Evolutionary conservation across 352 stramenopile genomes (phyloP), one percentile per base, ranked within the genome.

Genomic region (Pythium brachiatum): DNA sequence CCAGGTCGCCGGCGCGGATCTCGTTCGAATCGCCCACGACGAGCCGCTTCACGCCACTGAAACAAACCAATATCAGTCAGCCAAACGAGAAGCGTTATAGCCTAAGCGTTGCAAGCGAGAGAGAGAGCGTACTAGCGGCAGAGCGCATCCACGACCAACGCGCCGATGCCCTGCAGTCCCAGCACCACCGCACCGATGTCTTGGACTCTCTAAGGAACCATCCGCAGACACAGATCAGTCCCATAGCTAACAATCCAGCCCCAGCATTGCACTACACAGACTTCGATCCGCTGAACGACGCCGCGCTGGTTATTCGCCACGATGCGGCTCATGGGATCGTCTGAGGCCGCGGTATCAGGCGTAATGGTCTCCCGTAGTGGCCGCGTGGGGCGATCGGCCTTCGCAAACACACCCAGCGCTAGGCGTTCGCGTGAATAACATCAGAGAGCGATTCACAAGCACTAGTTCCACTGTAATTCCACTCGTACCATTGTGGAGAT

Each of bases 251-350:
- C 9, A 5, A 34, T 34, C 29, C 29, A 34, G 9, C 29, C 29
- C 39, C 15, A 21, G 15, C 39, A 25, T 4, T 9, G 39, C 3
- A 12, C 0, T 6, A 4, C 39, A 25, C 41, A 16, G n/a, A 48
- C 41, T 16, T 86, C 70, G 20, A 83, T 78, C 31, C 61, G 48
- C 31, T 70, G 65, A 29, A 82, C 43, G 21, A 79, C 68, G 9
- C 74, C 77, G 7, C 73, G 66, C 25, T 79, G 73, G 62, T 83
- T 86, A 62, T 82, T 86, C 38, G 77, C 70, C 13, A 70, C 32
- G 44, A 83, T 80, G 43, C 68, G 74, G 29, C 66, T 70, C 62
- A 70, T 72, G 15, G 70, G 70, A 36, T 81, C 66, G 11, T 66
- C 52, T 27, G 38, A 39, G 9, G 73, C 53, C 26, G 56, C 29